phyloP scores from a whole-genome alignment of 805 yeast genomes.

The Pichia paraexigua region DNA sequence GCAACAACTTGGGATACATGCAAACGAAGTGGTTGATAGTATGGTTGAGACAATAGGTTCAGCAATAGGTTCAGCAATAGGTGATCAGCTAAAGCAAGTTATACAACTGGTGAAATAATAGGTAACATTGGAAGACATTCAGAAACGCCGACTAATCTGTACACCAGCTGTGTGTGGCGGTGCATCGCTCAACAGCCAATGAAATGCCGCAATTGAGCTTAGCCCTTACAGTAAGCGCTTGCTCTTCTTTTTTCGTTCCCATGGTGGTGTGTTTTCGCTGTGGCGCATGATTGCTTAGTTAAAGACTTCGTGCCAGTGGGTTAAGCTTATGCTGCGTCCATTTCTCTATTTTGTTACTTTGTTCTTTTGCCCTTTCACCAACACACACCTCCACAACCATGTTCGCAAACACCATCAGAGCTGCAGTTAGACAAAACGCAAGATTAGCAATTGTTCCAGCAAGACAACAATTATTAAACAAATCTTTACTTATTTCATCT shows the following conservation, averaged over 20 bases:
- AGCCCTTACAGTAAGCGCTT: not conserved
- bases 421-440: constrained; percentile 28
- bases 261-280: not conserved
- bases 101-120: not conserved
- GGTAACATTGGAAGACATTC: not conserved
- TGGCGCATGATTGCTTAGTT: not conserved
- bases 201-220: not conserved
- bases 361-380: not conserved
- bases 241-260: not conserved
- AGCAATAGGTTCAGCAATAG: not conserved
- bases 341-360: not conserved
- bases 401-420: constrained; percentile 29
- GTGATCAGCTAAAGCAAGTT: not conserved
- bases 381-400: constrained; percentile 12
- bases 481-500: constrained; percentile 13
- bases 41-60: not conserved
- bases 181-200: not conserved
- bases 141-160: not conserved
- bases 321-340: not conserved
- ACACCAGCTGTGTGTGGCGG: not conserved
- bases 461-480: constrained; percentile 9
- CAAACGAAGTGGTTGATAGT: not conserved
- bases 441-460: constrained; percentile 22
- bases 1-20: not conserved
- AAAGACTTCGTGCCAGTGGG: not conserved